Conservation (phyloP, 2,329 filamentous ascomycete genomes). For the Colletotrichum sp. region DNA sequence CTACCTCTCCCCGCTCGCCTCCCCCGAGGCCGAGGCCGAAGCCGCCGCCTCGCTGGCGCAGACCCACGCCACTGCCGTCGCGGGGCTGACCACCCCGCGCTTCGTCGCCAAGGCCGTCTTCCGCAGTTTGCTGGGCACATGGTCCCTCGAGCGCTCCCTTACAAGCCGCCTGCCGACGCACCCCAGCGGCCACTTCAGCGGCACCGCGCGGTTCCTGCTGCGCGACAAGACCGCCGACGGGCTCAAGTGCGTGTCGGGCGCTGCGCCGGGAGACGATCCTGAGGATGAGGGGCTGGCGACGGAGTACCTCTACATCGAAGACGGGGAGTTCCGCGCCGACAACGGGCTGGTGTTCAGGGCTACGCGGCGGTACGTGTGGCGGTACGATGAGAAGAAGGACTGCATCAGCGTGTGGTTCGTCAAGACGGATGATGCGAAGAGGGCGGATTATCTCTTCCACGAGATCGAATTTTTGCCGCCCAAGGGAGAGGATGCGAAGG, state of each 20-base stretch:
- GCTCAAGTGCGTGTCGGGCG: conserved; percentile 34
- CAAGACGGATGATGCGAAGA: conserved; percentile 63
- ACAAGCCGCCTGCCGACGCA: conserved; percentile 59
- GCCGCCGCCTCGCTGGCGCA: conserved; percentile 49
- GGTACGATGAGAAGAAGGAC: conserved; percentile 67
- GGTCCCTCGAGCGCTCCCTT: conserved; percentile 67
- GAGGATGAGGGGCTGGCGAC: conserved; percentile 40
- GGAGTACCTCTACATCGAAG: conserved; percentile 74
- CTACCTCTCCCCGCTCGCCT: conserved; percentile 47
- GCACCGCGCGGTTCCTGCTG: conserved; percentile 69
- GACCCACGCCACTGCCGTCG: conserved; percentile 46
- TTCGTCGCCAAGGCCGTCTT: conserved; percentile 74
- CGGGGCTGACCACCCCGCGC: conserved; percentile 44
- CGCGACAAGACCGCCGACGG: conserved; percentile 63
- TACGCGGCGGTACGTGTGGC: conserved; percentile 73
- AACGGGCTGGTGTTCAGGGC: conserved; percentile 63
- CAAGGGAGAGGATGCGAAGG: conserved; percentile 35
- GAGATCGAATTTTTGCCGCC: conserved; percentile 66
- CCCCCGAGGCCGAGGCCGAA: conserved; percentile 40
- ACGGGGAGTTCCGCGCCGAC: conserved; percentile 67
- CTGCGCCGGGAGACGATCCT: conserved; percentile 4
- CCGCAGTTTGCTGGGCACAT: conserved; percentile 71
- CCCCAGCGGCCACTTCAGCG: conserved; percentile 68
- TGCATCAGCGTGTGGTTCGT: conserved; percentile 76
- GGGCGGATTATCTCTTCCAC: conserved; percentile 78